Conservation (phyloP, 495 filamentous ascomycete genomes). For the Neurospora sp. region DNA sequence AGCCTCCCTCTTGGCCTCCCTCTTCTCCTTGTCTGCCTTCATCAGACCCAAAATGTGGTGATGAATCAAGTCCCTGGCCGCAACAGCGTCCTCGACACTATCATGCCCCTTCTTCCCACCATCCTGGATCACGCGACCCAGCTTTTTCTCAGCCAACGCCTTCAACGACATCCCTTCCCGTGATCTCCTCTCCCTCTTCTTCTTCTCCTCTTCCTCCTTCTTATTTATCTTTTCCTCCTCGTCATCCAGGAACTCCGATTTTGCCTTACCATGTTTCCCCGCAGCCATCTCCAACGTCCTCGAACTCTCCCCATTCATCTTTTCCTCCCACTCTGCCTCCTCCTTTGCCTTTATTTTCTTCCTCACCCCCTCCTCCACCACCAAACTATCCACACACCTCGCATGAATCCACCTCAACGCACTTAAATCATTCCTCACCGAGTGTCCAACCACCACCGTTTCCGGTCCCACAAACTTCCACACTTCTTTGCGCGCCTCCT, state of each 20-base stretch:
- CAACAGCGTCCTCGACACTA: slow-evolving; percentile 34
- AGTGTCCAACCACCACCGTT: slow-evolving; percentile 27
- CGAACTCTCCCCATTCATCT: not conserved
- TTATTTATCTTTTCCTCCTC: not conserved
- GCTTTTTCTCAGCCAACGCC: slow-evolving; percentile 13
- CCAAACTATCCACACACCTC: not conserved
- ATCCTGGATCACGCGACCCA: slow-evolving; percentile 25
- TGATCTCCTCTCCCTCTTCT: slow-evolving; percentile 2
- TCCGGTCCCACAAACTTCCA: slow-evolving; percentile 27
- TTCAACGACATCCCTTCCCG: slow-evolving; percentile 19
- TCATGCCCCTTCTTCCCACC: slow-evolving; percentile 17
- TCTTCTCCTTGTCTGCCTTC: not conserved
- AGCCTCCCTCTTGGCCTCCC: not conserved
- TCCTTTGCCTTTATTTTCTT: not conserved
- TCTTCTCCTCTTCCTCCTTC: not conserved
- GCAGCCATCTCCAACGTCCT: not conserved
- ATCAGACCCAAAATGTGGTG: not conserved
- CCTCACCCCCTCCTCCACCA: not conserved
- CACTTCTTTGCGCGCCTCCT: slow-evolving; percentile 22
- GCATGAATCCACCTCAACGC: slow-evolving; percentile 13
- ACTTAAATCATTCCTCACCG: slow-evolving; percentile 15
- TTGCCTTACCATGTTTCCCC: no score
- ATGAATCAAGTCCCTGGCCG: slow-evolving; percentile 27
- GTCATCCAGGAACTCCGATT: no score
- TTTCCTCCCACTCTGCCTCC: not conserved